phyloP scores from a whole-genome alignment of 345 rosid genomes.

The Eucalyptus pauciflora region DNA sequence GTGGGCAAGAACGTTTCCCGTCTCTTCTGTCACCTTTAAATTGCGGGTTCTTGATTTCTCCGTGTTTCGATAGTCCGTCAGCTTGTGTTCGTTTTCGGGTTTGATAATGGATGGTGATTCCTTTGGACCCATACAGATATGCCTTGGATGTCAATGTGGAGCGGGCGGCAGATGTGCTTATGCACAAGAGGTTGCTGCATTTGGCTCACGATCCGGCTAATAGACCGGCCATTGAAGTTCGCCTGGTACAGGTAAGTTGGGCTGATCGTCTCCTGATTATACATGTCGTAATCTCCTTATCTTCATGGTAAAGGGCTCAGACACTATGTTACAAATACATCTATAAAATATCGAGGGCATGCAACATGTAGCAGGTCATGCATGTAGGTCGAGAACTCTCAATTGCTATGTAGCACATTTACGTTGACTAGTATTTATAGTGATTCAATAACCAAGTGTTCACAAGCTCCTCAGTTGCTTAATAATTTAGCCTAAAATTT shows the following conservation, averaged over 20 bases:
- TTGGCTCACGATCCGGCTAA: conserved; percentile 46
- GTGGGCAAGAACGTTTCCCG: neutral
- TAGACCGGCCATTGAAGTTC: conserved; percentile 49
- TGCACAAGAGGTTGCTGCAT: conserved; percentile 56
- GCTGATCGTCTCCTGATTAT: neutral
- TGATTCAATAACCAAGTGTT: neutral
- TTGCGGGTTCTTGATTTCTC: neutral
- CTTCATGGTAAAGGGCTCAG: neutral
- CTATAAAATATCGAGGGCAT: neutral
- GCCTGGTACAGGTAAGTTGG: conserved; percentile 60
- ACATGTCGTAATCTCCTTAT: neutral
- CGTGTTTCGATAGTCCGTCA: neutral
- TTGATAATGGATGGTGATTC: neutral
- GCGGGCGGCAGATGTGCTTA: conserved; percentile 91
- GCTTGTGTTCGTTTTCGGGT: neutral
- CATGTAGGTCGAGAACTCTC: neutral
- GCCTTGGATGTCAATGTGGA: conserved; percentile 97
- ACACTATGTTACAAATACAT: neutral
- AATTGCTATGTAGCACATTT: neutral
- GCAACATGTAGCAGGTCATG: neutral
- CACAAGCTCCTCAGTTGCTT: neutral
- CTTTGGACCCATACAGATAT: conserved; percentile 31
- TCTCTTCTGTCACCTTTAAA: neutral
- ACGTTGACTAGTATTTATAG: neutral
- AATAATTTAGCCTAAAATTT: neutral